phyloP scores from a whole-genome alignment of 495 filamentous ascomycete genomes.

The Penicillium odoratum region DNA sequence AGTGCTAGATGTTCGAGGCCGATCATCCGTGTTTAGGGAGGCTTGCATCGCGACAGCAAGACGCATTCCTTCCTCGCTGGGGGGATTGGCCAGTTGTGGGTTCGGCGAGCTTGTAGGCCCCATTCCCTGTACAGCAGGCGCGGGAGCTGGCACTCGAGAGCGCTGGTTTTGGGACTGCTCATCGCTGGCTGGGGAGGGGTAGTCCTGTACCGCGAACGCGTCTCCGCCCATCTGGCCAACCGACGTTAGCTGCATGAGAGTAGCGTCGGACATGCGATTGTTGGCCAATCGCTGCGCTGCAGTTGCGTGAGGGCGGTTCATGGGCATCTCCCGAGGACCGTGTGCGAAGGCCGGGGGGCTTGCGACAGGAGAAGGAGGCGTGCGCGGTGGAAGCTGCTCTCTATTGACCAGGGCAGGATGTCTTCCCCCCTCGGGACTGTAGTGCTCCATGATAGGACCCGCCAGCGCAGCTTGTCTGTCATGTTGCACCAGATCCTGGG shows the following conservation, averaged over 20 bases:
- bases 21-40: slow-evolving; percentile 23
- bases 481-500: slow-evolving; percentile 43
- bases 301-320: slow-evolving; percentile 65
- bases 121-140: background rate
- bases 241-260: slow-evolving; percentile 71
- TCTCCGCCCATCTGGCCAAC: slow-evolving; percentile 53
- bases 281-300: slow-evolving; percentile 76
- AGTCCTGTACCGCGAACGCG: slow-evolving; percentile 35
- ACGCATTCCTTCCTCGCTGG: slow-evolving; percentile 25
- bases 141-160: background rate
- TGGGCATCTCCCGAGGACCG: slow-evolving; percentile 64
- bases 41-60: slow-evolving; percentile 15
- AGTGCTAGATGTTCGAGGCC: slow-evolving; percentile 18
- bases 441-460: slow-evolving; percentile 44
- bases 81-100: slow-evolving; percentile 13
- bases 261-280: slow-evolving; percentile 77
- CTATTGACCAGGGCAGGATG: slow-evolving; percentile 26
- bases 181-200: slow-evolving; percentile 22
- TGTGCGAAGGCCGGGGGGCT: slow-evolving; percentile 77
- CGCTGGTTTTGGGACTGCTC: slow-evolving; percentile 10
- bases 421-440: slow-evolving; percentile 61
- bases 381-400: slow-evolving; percentile 54
- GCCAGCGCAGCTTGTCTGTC: slow-evolving; percentile 22
- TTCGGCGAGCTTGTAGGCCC: slow-evolving; percentile 6
- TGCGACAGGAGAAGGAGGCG: slow-evolving; percentile 70